A percentile compares a stretch with the other conserved stretches of the same genome.
Conservation (phyloP, 2,329 filamentous ascomycete genomes). For the Colletotrichum somersetense region DNA sequence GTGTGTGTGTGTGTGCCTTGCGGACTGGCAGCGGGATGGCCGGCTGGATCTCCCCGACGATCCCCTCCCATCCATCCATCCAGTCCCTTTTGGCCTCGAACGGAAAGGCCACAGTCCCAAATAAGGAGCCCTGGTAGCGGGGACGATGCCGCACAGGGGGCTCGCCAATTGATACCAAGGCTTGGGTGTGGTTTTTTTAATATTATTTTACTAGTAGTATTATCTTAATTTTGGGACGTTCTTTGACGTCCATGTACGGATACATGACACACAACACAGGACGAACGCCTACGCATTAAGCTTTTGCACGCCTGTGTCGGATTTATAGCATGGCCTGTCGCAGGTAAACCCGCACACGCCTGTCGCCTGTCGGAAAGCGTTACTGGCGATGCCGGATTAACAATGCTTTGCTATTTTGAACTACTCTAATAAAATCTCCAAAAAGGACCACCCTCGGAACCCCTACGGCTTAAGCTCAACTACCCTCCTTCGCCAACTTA, state of each 20-base stretch:
- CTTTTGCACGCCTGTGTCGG: conserved; percentile 17
- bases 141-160: conserved; percentile 12
- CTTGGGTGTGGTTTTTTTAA: not conserved
- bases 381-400: not conserved
- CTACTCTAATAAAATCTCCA: conserved; percentile 20
- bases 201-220: too few relatives aligned
- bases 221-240: not conserved
- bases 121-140: not conserved
- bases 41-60: conserved; percentile 34
- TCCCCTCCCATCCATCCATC: not conserved
- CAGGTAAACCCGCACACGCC: not conserved
- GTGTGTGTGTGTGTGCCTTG: not conserved
- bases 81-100: conserved; percentile 11
- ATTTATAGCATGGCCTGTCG: conserved; percentile 1
- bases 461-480: conserved; percentile 7
- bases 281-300: conserved; percentile 15
- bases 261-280: conserved; percentile 1
- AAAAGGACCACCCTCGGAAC: not conserved
- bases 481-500: not conserved
- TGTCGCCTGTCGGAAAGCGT: not conserved
- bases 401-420: conserved; percentile 26
- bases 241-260: not conserved
- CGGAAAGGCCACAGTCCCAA: conserved; percentile 23
- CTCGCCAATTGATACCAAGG: conserved; percentile 1
- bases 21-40: conserved; percentile 23